phyloP scores from a whole-genome alignment of 306 rosid genomes.

The Castanea mollissima region DNA sequence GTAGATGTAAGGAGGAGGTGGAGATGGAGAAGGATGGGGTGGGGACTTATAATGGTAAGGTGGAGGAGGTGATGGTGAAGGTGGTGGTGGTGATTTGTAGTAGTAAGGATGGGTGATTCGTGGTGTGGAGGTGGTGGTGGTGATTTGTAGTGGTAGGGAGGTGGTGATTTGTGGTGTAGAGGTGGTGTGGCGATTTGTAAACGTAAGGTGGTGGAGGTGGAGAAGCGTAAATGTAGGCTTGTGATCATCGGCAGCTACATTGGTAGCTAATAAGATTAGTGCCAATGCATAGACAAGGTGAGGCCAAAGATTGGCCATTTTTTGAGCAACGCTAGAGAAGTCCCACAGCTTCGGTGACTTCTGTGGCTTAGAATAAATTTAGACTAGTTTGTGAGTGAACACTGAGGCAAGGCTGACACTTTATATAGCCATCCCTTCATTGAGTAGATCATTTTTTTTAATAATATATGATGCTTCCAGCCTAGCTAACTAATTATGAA shows the following conservation, averaged over 20 bases:
- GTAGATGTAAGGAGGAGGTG: background rate
- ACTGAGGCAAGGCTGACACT: background rate
- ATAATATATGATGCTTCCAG: constrained; percentile 3
- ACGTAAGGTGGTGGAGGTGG: background rate
- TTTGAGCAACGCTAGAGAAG: background rate
- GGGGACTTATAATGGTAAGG: background rate
- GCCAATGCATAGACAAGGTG: constrained; percentile 22
- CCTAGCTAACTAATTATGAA: background rate
- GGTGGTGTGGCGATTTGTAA: constrained; percentile 1
- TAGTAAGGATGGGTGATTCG: background rate
- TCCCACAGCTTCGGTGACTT: background rate
- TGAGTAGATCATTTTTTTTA: constrained; percentile 4
- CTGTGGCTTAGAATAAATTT: background rate
- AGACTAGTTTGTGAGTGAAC: constrained; percentile 2
- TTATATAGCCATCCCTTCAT: constrained; percentile 21
- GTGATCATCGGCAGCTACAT: constrained; percentile 26
- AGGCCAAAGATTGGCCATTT: constrained; percentile 34
- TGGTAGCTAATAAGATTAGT: constrained; percentile 23
- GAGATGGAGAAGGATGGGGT: background rate
- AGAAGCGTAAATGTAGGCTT: constrained; percentile 19
- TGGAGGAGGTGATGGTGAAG: background rate
- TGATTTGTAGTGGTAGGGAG: background rate
- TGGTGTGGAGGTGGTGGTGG: background rate
- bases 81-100: constrained; percentile 2
- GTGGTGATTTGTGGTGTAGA: background rate